phyloP scores from a whole-genome alignment of 2,329 filamentous ascomycete species.

The Venturia oleaginea region DNA sequence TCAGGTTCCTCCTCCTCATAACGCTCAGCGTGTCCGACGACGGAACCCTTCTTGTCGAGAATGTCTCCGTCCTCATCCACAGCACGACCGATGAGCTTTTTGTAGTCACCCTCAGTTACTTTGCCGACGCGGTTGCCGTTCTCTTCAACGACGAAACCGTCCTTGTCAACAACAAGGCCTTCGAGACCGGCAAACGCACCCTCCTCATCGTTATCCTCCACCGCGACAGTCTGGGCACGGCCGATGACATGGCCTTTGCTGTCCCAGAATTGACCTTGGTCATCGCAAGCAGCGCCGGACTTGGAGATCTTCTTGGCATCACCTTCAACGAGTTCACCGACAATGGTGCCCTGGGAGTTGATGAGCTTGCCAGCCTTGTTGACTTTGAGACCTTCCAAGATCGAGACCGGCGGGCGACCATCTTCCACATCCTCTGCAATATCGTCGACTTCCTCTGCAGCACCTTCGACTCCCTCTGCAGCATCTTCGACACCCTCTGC shows the following conservation, averaged over 20 bases:
- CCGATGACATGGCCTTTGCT: slow-evolving; percentile 45
- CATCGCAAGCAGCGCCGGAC: slow-evolving; percentile 35
- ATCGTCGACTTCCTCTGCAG: slow-evolving; percentile 24
- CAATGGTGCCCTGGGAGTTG: slow-evolving; percentile 36
- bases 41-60: slow-evolving; percentile 44
- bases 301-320: slow-evolving; percentile 46
- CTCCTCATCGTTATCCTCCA: slow-evolving; percentile 40
- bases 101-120: slow-evolving; percentile 41
- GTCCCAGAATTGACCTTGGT: slow-evolving; percentile 44
- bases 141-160: slow-evolving; percentile 41
- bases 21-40: slow-evolving; percentile 43
- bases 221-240: slow-evolving; percentile 37
- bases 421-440: slow-evolving; percentile 23
- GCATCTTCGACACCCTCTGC: slow-evolving; percentile 21
- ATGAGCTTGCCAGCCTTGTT: slow-evolving; percentile 45
- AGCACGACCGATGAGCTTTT: slow-evolving; percentile 41
- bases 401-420: slow-evolving; percentile 37
- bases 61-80: slow-evolving; percentile 46
- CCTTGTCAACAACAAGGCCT: slow-evolving; percentile 41
- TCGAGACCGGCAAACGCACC: slow-evolving; percentile 42
- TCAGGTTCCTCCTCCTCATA: slow-evolving; percentile 48
- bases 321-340: slow-evolving; percentile 42
- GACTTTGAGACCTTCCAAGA: slow-evolving; percentile 40
- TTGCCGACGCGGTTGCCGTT: slow-evolving; percentile 42
- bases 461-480: slow-evolving; percentile 25